Evolutionary conservation across 192 early-diverging fungal species (phyloP), one percentile per base, ranked within the genome.

Genomic region (Backusella luteola): DNA sequence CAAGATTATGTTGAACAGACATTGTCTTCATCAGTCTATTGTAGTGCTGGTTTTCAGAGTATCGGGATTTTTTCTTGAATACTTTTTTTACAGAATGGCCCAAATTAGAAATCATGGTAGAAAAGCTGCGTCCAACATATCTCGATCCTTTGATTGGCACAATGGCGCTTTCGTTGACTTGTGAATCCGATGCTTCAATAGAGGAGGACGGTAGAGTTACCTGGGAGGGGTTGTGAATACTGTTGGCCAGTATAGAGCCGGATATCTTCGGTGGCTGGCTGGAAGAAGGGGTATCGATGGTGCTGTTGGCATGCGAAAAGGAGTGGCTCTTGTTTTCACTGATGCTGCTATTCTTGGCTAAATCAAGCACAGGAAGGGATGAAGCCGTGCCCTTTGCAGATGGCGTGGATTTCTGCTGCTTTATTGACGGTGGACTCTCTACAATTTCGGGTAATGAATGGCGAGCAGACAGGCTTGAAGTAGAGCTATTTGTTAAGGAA

Each of bases 21-120:
- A 69, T 69, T 41, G 68, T 69, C n/a, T 69, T 69, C 38, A 41
- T 69, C 11, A 69, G 15, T 36, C 38, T 39, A 29, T 63, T 63
- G 12, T 26, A 63, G 4, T 63, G 56, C 4, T 63, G 56, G 68
- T n/a, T 69, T 38, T 23, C 68, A 41, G 68, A 69, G 11, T 21
- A 9, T 36, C 38, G 35, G n/a, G 68, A 23, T 39, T 69, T 69
- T 69, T 69, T 69, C n/a, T 69, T 39, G 35, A 69, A 69, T 7
- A 41, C 68, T 14, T 69, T 69, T 14, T 69, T 69, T 21, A 69
- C 68, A 12, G 68, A 69, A 23, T 69, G 68, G 2, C 68, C 68
- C 21, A 69, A 38, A 23, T 69, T 35, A 38, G 68, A 41, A 69
- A 69, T 39, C 34, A 69, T 69, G 11, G 68, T 69, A 69, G 68